Percentiles rank a stretch among this genome's conserved stretches.
Conservation (phyloP, 257 asterid species). For the Marsdenia floribunda region DNA sequence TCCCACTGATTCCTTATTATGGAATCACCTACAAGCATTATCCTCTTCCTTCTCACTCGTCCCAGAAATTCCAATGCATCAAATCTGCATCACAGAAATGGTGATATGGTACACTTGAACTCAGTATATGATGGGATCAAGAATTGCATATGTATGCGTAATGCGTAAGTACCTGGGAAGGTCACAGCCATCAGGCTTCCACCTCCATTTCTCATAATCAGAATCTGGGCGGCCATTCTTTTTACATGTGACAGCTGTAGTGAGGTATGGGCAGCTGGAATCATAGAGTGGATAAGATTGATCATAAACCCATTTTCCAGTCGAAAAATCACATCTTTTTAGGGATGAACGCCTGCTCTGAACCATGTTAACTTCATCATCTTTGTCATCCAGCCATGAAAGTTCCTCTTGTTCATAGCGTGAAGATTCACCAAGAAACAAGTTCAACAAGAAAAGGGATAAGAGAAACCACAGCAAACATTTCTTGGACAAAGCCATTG, state of each 20-base stretch:
- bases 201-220: slow-evolving; percentile 75
- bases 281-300: slow-evolving; percentile 72
- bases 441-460: slow-evolving; percentile 19
- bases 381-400: slow-evolving; percentile 53
- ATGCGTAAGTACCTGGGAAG: slow-evolving; percentile 58
- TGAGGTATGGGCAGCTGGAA: slow-evolving; percentile 68
- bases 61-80: slow-evolving; percentile 87
- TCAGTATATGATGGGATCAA: background rate
- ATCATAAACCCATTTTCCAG: slow-evolving; percentile 80
- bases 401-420: slow-evolving; percentile 45
- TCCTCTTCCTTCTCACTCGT: slow-evolving; percentile 77
- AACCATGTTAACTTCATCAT: slow-evolving; percentile 47
- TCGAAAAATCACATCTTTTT: slow-evolving; percentile 50
- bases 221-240: slow-evolving; percentile 88
- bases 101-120: too few relatives aligned
- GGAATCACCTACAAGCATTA: slow-evolving; percentile 92
- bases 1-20: slow-evolving; percentile 97
- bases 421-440: slow-evolving; percentile 24
- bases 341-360: slow-evolving; percentile 48
- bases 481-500: slow-evolving; percentile 32
- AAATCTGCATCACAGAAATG: slow-evolving; percentile 43
- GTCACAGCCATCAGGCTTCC: slow-evolving; percentile 72
- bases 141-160: too few relatives aligned
- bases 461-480: slow-evolving; percentile 13
- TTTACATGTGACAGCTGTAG: slow-evolving; percentile 58